phyloP scores from a whole-genome alignment of 1,284 basidiomycete genomes.

The Mycena citricolor region DNA sequence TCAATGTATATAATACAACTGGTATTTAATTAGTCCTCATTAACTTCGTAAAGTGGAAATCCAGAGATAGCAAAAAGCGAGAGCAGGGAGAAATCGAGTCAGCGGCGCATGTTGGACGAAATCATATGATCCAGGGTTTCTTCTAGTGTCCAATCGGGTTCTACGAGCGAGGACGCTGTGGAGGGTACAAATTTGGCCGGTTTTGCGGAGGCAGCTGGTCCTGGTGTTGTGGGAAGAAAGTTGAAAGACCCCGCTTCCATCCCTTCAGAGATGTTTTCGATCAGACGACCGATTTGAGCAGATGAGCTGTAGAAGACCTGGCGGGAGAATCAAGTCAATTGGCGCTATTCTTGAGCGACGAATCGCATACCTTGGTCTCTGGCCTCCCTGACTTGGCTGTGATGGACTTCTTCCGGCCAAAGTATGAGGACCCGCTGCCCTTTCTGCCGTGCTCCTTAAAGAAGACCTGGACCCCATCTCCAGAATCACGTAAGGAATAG shows the following conservation, averaged over 20 bases:
- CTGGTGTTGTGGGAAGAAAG: slow-evolving; percentile 42
- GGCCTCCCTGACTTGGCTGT: slow-evolving; percentile 56
- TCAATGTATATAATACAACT: slow-evolving; percentile 6
- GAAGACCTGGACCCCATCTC: slow-evolving; percentile 62
- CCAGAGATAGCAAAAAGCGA: slow-evolving; percentile 24
- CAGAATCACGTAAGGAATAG: slow-evolving; percentile 57
- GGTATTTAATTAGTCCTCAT: no score
- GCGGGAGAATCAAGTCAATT: slow-evolving; percentile 22
- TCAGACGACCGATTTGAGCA: slow-evolving; percentile 75
- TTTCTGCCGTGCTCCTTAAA: slow-evolving; percentile 75
- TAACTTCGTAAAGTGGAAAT: slow-evolving; percentile 4
- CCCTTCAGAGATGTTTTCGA: slow-evolving; percentile 75
- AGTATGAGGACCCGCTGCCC: slow-evolving; percentile 61
- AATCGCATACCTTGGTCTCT: slow-evolving; percentile 69
- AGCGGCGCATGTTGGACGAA: slow-evolving; percentile 48
- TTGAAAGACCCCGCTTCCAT: slow-evolving; percentile 82
- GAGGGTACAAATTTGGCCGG: slow-evolving; percentile 45
- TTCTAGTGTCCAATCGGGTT: slow-evolving; percentile 70
- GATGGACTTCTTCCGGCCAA: slow-evolving; percentile 55
- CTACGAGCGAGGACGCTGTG: slow-evolving; percentile 59
- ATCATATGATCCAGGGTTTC: slow-evolving; percentile 76
- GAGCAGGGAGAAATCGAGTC: background rate
- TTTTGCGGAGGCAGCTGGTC: background rate
- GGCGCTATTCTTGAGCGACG: slow-evolving; percentile 15
- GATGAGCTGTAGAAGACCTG: slow-evolving; percentile 80